A percentile compares a stretch with the other conserved stretches of the same genome.
Evolutionary conservation across 805 yeast species (phyloP).

Genomic region (Teunomyces stri): DNA sequence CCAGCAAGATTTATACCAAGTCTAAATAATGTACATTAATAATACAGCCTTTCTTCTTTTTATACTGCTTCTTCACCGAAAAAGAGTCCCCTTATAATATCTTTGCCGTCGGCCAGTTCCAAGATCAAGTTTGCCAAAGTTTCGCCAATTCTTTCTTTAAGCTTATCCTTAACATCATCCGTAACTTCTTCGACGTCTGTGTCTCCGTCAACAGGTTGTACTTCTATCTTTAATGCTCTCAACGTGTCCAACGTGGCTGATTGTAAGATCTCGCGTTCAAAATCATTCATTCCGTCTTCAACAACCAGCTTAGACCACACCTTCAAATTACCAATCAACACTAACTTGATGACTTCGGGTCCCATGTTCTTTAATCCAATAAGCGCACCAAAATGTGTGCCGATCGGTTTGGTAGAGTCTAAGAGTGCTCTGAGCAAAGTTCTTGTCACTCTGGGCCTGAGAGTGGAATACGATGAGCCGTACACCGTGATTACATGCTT

Average conservation of each 20-base stretch:
- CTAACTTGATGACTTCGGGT: conserved; percentile 79
- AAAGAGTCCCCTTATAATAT: conserved; percentile 62
- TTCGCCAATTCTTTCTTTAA: conserved; percentile 61
- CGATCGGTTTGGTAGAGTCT: conserved; percentile 77
- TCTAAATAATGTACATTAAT: conserved; percentile 7
- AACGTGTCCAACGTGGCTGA: conserved; percentile 54
- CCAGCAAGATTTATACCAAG: conserved; percentile 1
- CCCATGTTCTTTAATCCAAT: conserved; percentile 84
- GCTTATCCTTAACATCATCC: conserved; percentile 36
- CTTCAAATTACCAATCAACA: conserved; percentile 77
- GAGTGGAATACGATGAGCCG: conserved; percentile 81
- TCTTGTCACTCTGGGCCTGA: conserved; percentile 91
- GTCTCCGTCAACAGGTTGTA: conserved; percentile 23
- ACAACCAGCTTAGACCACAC: conserved; percentile 73
- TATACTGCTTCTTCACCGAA: conserved; percentile 54
- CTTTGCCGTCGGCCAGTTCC: conserved; percentile 46
- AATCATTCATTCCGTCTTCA: conserved; percentile 35
- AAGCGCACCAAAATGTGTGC: conserved; percentile 90
- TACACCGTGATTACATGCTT: conserved; percentile 75
- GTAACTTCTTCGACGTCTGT: conserved; percentile 31
- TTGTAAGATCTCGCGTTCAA: conserved; percentile 48
- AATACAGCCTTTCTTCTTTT: background rate
- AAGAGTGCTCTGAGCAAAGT: conserved; percentile 88
- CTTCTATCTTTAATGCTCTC: conserved; percentile 40
- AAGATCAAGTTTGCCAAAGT: conserved; percentile 50